These are phyloP conservation scores for Panellus pusillus DNA, from an alignment of 768 basidiomycete species.

Conservation along the genomic window DNA sequence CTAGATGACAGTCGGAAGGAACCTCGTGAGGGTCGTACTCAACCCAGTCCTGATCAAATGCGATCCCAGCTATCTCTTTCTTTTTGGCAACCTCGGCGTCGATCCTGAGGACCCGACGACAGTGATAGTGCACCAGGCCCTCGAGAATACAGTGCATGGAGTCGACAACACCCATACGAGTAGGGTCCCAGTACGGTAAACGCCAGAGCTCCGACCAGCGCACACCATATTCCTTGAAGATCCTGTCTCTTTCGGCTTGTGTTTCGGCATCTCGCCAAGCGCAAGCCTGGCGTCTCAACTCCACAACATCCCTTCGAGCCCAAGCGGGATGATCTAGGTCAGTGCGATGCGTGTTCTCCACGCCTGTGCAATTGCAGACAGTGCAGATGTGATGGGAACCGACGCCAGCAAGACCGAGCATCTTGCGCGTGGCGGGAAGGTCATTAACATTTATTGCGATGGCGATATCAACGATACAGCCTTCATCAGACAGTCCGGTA, in stretches of 20 bases:
- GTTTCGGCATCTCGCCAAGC: conserved; percentile 11
- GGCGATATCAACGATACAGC: conserved; percentile 3
- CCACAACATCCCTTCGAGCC: neutral
- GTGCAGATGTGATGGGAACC: conserved; percentile 28
- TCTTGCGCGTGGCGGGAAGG: conserved; percentile 28
- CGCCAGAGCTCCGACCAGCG: conserved; percentile 28
- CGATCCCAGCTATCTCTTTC: conserved; percentile 8
- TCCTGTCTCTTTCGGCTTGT: conserved; percentile 12
- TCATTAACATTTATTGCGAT: conserved; percentile 27
- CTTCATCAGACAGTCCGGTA: conserved; percentile 7
- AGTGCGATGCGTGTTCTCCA: conserved; percentile 10
- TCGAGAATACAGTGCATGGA: conserved; percentile 33
- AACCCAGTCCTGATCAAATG: conserved; percentile 15
- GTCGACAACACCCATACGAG: conserved; percentile 28
- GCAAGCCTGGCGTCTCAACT: neutral
- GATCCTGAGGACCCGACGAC: conserved; percentile 20
- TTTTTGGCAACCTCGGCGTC: conserved; percentile 14
- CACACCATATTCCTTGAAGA: conserved; percentile 23
- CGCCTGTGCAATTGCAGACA: conserved; percentile 25
- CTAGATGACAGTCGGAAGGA: conserved; percentile 6
- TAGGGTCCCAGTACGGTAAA: conserved; percentile 31
- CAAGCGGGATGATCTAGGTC: conserved; percentile 17
- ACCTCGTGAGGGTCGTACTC: conserved; percentile 13
- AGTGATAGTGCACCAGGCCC: conserved; percentile 23
- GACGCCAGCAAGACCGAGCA: conserved; percentile 23